Conservation (phyloP, 225 moss, liverwort and hornwort genomes). For the Thuidium tamariscinum region DNA sequence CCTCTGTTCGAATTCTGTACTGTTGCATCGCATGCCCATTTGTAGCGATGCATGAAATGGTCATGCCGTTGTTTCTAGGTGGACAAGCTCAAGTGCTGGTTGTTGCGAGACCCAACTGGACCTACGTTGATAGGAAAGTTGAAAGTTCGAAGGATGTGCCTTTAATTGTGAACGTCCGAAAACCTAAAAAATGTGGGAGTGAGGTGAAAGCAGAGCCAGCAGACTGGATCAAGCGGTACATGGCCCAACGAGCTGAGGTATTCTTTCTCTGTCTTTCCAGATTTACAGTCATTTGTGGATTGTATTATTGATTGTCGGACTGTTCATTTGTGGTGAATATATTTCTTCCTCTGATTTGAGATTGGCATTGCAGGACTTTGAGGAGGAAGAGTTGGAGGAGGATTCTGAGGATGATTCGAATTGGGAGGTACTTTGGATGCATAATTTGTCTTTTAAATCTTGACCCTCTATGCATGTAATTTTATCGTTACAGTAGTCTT, state of each 20-base stretch:
- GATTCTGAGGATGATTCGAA: slow-evolving; percentile 55
- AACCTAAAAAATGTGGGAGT: slow-evolving; percentile 46
- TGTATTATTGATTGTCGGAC: neutral
- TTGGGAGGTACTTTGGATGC: slow-evolving; percentile 56
- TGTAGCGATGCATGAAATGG: neutral
- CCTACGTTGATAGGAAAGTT: slow-evolving; percentile 44
- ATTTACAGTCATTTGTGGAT: neutral
- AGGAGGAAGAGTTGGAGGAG: slow-evolving; percentile 48
- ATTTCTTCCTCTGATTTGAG: neutral
- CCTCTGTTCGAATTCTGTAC: neutral
- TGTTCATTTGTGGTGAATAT: neutral
- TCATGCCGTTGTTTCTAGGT: slow-evolving; percentile 48
- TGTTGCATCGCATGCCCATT: neutral
- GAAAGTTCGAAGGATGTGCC: slow-evolving; percentile 20
- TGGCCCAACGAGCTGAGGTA: slow-evolving; percentile 92
- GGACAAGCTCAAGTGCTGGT: slow-evolving; percentile 87
- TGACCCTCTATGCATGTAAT: neutral
- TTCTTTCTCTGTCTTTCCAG: neutral
- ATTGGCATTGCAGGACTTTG: slow-evolving; percentile 46
- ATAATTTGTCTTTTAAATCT: neutral
- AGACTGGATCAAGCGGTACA: slow-evolving; percentile 90
- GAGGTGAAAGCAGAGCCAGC: slow-evolving; percentile 87
- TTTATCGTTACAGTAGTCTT: neutral
- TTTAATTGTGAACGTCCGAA: slow-evolving; percentile 9
- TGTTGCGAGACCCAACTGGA: slow-evolving; percentile 75